These are phyloP conservation scores for Lasiosphaeris hirsuta DNA, from an alignment of 495 filamentous ascomycete species.

Conservation along the genomic window DNA sequence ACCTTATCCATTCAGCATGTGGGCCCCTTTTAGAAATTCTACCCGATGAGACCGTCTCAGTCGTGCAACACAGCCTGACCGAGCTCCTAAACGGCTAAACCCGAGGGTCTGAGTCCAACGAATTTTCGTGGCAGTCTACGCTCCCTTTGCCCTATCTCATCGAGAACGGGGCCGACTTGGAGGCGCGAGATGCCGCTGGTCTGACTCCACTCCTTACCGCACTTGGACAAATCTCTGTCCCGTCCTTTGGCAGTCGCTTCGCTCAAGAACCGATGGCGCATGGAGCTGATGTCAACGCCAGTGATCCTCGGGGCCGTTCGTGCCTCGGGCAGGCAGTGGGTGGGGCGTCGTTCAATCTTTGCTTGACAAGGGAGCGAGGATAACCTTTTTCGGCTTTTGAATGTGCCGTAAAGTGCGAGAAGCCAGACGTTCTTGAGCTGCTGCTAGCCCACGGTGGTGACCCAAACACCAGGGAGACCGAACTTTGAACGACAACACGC, in stretches of 20 bases:
- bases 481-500: neutral
- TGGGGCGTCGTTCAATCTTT: neutral
- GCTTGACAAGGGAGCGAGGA: neutral
- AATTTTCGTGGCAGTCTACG: neutral
- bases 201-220: neutral
- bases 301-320: neutral
- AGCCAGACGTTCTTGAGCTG: neutral
- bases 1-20: constrained; percentile 31
- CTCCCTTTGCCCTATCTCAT: neutral
- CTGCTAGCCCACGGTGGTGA: neutral
- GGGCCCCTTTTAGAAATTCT: constrained; percentile 51
- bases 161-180: neutral
- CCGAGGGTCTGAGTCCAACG: too few relatives aligned
- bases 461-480: neutral
- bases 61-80: constrained; percentile 55
- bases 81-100: constrained; percentile 41
- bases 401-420: neutral
- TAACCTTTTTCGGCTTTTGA: neutral
- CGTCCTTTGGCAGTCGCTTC: neutral
- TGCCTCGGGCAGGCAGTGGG: neutral
- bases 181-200: neutral
- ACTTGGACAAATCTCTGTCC: neutral
- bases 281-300: neutral
- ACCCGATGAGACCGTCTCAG: constrained; percentile 45
- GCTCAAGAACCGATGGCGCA: neutral